Percentiles rank a stretch among this genome's conserved stretches.
Conservation (phyloP, 148 eudicot genomes). For the Beta vulgaris region DNA sequence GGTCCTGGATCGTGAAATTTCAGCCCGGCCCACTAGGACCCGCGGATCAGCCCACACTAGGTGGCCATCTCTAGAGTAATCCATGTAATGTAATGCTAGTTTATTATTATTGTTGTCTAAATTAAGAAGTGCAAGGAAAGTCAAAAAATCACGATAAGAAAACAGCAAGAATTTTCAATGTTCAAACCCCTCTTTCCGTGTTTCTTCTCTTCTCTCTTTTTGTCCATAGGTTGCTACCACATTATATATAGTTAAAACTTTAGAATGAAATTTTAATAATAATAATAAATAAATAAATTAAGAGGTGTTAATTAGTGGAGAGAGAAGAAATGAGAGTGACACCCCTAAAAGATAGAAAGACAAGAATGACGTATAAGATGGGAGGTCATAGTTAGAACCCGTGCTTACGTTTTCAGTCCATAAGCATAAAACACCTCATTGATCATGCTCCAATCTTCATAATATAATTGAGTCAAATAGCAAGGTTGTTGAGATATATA, state of each 20-base stretch:
- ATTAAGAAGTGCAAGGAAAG: neutral
- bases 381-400: neutral
- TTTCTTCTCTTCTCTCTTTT: conserved; percentile 20
- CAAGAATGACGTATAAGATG: conserved; percentile 7
- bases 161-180: conserved; percentile 22
- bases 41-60: too few relatives aligned
- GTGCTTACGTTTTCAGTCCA: conserved; percentile 27
- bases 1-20: too few relatives aligned
- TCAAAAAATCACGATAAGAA: conserved; percentile 14
- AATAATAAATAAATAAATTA: too few relatives aligned
- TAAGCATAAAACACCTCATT: neutral
- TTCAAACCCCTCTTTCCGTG: conserved; percentile 25
- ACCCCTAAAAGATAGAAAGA: neutral
- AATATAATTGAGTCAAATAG: too few relatives aligned
- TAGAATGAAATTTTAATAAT: too few relatives aligned
- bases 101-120: too few relatives aligned
- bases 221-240: neutral
- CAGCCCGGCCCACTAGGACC: too few relatives aligned
- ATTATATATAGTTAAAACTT: too few relatives aligned
- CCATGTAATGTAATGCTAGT: neutral
- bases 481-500: too few relatives aligned
- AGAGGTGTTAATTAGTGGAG: too few relatives aligned
- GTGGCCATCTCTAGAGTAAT: too few relatives aligned
- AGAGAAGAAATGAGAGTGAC: neutral
- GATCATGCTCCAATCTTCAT: neutral